A percentile compares a stretch with the other conserved stretches of the same genome.
phyloP scores from a whole-genome alignment of 1,284 basidiomycete species.

The Ganoderma boninense region DNA sequence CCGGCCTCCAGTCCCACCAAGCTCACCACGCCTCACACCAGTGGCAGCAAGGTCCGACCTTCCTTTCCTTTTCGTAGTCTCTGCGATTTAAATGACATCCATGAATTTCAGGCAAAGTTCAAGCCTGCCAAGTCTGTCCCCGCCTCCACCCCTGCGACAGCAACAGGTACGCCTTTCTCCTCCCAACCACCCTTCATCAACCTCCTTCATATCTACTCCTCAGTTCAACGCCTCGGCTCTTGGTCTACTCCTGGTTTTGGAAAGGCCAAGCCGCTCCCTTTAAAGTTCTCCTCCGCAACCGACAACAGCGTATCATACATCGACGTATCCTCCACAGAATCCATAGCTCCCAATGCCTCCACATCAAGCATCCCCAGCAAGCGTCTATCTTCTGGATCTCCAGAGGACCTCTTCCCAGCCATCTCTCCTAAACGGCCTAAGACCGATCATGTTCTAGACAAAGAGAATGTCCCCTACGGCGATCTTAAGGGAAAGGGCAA shows the following conservation, averaged over 20 bases:
- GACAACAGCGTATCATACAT: slow-evolving; percentile 26
- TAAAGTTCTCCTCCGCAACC: slow-evolving; percentile 15
- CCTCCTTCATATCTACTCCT: slow-evolving; percentile 1
- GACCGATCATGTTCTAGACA: slow-evolving; percentile 31
- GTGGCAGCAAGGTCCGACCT: slow-evolving; percentile 29
- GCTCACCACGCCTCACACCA: slow-evolving; percentile 17
- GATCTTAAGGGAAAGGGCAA: slow-evolving; percentile 36
- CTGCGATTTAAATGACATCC: slow-evolving; percentile 6
- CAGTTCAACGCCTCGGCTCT: slow-evolving; percentile 35
- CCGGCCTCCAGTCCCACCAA: slow-evolving; percentile 22
- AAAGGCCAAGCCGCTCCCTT: slow-evolving; percentile 35
- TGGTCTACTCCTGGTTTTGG: slow-evolving; percentile 44
- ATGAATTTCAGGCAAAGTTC: slow-evolving; percentile 35
- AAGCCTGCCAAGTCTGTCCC: slow-evolving; percentile 41
- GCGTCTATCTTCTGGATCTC: slow-evolving; percentile 36
- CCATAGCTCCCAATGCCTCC: slow-evolving; percentile 29
- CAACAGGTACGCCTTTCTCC: slow-evolving; percentile 25
- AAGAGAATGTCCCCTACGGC: slow-evolving; percentile 37
- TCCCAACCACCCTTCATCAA: not conserved
- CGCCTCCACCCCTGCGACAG: slow-evolving; percentile 21
- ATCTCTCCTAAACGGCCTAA: slow-evolving; percentile 38
- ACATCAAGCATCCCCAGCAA: slow-evolving; percentile 37
- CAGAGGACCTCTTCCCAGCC: slow-evolving; percentile 19
- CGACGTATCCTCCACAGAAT: slow-evolving; percentile 36
- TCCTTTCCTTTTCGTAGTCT: too few relatives aligned